Percentiles rank a stretch among this genome's conserved stretches.
These are phyloP conservation scores for Multifurca ochricompacta DNA, from an alignment of 768 basidiomycete species.

Conservation along the genomic window DNA sequence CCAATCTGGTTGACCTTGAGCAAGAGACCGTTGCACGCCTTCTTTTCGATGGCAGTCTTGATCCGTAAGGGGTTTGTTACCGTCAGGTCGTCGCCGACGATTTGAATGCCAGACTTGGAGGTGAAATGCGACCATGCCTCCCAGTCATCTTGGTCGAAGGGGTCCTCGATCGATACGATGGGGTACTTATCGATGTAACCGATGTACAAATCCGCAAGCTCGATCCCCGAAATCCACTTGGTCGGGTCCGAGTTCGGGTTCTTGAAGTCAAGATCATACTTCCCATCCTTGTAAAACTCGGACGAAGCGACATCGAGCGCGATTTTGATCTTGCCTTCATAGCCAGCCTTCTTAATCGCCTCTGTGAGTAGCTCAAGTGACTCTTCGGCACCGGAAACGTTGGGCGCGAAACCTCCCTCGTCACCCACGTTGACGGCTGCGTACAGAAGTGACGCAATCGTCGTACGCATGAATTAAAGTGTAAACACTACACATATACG, in stretches of 20 bases:
- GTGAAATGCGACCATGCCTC: conserved; percentile 96
- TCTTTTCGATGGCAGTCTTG: conserved; percentile 99
- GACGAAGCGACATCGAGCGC: conserved; percentile 97
- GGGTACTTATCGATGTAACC: conserved; percentile 87
- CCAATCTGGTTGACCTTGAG: conserved; percentile 99
- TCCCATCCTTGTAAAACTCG: conserved; percentile 99
- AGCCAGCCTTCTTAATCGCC: conserved; percentile 97
- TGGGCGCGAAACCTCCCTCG: conserved; percentile 99
- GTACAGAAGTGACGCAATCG: conserved; percentile 9
- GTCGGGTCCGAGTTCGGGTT: conserved; percentile 97
- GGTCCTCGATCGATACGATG: conserved; percentile 93
- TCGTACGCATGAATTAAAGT: conserved; percentile 19
- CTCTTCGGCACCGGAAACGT: conserved; percentile 95
- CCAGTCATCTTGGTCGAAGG: conserved; percentile 99
- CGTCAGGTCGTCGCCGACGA: conserved; percentile 94
- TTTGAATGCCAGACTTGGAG: conserved; percentile 68
- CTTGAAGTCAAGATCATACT: conserved; percentile 99
- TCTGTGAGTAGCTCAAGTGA: conserved; percentile 91
- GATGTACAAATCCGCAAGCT: conserved; percentile 92
- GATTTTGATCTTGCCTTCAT: conserved; percentile 98
- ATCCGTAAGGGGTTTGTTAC: conserved; percentile 97
- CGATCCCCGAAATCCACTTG: conserved; percentile 89
- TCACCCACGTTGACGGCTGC: conserved; percentile 99
- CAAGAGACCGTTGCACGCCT: conserved; percentile 97
- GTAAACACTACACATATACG: conserved; percentile 1